A percentile compares a stretch with the other conserved stretches of the same genome.
phyloP scores from a whole-genome alignment of 1,284 basidiomycete species.

The Sparassis latifolia region DNA sequence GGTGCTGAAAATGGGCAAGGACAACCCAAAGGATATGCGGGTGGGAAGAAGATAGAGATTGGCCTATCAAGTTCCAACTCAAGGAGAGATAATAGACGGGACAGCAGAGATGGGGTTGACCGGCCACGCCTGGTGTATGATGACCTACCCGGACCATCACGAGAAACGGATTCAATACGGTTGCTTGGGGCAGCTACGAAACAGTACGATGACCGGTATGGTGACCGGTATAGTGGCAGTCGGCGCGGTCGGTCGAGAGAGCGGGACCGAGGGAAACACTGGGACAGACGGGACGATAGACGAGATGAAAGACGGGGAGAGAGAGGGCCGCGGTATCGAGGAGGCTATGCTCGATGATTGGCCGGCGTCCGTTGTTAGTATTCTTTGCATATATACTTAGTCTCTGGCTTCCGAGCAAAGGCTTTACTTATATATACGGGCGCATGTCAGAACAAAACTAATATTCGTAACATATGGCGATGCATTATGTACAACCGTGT shows the following conservation, averaged over 20 bases:
- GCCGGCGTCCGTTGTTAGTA: too few species aligned
- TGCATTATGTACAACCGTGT: neutral
- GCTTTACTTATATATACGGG: neutral
- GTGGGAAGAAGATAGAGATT: conserved; percentile 32
- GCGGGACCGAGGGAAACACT: conserved; percentile 11
- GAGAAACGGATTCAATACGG: conserved; percentile 25
- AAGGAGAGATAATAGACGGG: conserved; percentile 7
- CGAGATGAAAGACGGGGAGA: conserved; percentile 7
- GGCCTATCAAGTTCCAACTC: conserved; percentile 22
- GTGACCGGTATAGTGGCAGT: conserved; percentile 10
- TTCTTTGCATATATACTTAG: too few species aligned
- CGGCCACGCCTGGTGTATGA: conserved; percentile 15
- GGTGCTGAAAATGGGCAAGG: conserved; percentile 3
- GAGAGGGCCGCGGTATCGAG: conserved; percentile 22
- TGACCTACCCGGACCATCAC: conserved; percentile 19
- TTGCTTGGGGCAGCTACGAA: conserved; percentile 19
- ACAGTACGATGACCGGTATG: conserved; percentile 13
- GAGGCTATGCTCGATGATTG: conserved; percentile 22
- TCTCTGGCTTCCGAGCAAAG: too few species aligned
- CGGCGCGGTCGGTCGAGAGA: conserved; percentile 8
- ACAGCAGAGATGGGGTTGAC: conserved; percentile 14
- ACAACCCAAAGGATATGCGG: conserved; percentile 6
- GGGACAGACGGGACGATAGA: conserved; percentile 4
- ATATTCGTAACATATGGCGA: neutral
- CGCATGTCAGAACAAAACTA: neutral